These are phyloP conservation scores for Zychaea mexicana DNA, from an alignment of 371 early-diverging fungal species.

Conservation along the genomic window DNA sequence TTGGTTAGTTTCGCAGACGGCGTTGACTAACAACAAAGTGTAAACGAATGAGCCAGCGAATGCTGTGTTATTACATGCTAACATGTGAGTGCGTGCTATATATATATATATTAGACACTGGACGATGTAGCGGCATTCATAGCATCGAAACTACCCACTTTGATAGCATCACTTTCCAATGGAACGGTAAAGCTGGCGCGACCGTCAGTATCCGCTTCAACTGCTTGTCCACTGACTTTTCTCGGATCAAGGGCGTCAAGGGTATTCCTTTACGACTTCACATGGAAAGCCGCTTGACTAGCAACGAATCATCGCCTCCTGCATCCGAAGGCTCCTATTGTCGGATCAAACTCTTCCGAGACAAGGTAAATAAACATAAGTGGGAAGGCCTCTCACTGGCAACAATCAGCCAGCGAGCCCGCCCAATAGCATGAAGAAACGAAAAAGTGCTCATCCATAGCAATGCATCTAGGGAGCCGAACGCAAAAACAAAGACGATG, in stretches of 20 bases:
- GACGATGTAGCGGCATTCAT: constrained; percentile 39
- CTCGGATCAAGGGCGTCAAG: constrained; percentile 77
- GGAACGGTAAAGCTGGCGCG: constrained; percentile 67
- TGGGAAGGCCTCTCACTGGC: too few relatives aligned
- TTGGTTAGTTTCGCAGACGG: constrained; percentile 41
- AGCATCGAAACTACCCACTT: constrained; percentile 56
- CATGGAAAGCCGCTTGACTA: constrained; percentile 38
- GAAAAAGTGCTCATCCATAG: too few relatives aligned
- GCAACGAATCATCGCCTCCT: background rate
- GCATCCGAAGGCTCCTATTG: constrained; percentile 52
- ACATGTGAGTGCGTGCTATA: background rate
- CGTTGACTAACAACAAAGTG: too few relatives aligned
- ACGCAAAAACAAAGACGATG: constrained; percentile 65
- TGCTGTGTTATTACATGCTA: too few relatives aligned
- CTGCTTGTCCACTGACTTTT: constrained; percentile 77
- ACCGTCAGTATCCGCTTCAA: constrained; percentile 68
- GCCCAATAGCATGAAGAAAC: too few relatives aligned
- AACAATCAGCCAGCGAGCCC: too few relatives aligned
- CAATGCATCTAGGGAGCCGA: constrained; percentile 53
- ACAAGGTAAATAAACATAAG: too few relatives aligned
- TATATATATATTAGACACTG: background rate
- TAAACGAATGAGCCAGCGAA: too few relatives aligned
- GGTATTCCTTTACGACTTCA: constrained; percentile 71
- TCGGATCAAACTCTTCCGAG: constrained; percentile 69
- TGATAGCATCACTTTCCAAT: constrained; percentile 67